These are phyloP conservation scores for Physaria fendleri DNA, from an alignment of 345 rosid genomes.

Conservation along the genomic window DNA sequence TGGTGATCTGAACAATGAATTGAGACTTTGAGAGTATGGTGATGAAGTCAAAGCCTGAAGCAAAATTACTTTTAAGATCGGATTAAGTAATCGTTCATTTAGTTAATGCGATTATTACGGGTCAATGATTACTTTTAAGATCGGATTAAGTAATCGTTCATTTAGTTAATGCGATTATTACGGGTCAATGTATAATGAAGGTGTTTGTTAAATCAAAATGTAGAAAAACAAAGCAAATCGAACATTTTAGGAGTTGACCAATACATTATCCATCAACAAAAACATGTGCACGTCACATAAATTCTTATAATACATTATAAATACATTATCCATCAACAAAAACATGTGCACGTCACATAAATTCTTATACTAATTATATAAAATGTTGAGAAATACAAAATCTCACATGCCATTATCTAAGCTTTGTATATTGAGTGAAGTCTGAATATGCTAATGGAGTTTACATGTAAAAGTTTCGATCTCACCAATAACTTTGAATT, in stretches of 20 bases:
- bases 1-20: too few relatives aligned
- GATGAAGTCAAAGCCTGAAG: too few relatives aligned
- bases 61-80: background rate
- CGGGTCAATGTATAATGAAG: background rate
- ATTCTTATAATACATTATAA: slow-evolving; percentile 22
- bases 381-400: background rate
- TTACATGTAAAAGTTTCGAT: background rate
- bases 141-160: background rate
- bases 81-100: background rate
- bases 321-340: slow-evolving; percentile 20
- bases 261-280: slow-evolving; percentile 20
- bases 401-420: slow-evolving; percentile 17
- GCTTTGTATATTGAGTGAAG: background rate
- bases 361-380: slow-evolving; percentile 28
- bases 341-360: slow-evolving; percentile 39
- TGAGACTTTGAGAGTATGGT: too few relatives aligned
- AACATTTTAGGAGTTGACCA: slow-evolving; percentile 27
- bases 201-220: slow-evolving; percentile 1
- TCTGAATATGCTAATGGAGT: background rate
- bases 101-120: background rate
- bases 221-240: slow-evolving; percentile 4
- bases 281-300: slow-evolving; percentile 39
- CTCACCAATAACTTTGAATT: too few relatives aligned
- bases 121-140: background rate
- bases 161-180: background rate